Conservation (phyloP, 169 alveolate genomes). For the Babesia bigemina region DNA sequence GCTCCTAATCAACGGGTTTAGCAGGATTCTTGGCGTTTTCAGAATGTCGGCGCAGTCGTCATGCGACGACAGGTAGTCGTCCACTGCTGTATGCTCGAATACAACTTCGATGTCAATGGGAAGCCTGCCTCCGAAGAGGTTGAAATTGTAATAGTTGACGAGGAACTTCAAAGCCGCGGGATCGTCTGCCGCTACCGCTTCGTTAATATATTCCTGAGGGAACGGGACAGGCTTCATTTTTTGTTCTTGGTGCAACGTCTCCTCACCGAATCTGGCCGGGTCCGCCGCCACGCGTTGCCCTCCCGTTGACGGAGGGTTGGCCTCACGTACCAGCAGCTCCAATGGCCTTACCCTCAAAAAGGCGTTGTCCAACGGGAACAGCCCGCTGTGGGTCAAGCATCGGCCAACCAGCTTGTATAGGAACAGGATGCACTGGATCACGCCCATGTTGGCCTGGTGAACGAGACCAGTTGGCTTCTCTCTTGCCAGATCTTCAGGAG, state of each 20-base stretch:
- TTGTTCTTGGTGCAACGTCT: slow-evolving; percentile 9
- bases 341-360: slow-evolving; percentile 48
- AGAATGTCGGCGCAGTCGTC: slow-evolving; percentile 27
- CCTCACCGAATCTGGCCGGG: slow-evolving; percentile 11
- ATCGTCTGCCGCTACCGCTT: slow-evolving; percentile 56
- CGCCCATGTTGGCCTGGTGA: slow-evolving; percentile 7
- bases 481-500: not conserved
- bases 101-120: slow-evolving; percentile 47
- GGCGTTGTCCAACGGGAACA: slow-evolving; percentile 48
- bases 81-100: slow-evolving; percentile 25
- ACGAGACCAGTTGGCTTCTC: slow-evolving; percentile 7
- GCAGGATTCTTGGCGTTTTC: slow-evolving; percentile 15
- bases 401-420: slow-evolving; percentile 29
- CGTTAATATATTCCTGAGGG: slow-evolving; percentile 60
- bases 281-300: not conserved
- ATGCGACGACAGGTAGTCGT: slow-evolving; percentile 50
- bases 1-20: slow-evolving; percentile 17
- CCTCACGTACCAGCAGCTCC: slow-evolving; percentile 16
- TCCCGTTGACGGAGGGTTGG: not conserved
- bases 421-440: slow-evolving; percentile 47
- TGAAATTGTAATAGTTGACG: slow-evolving; percentile 63
- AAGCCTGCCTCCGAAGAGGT: slow-evolving; percentile 69
- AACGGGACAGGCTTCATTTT: slow-evolving; percentile 43
- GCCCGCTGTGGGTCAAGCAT: slow-evolving; percentile 38
- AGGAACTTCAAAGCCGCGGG: slow-evolving; percentile 43